phyloP scores from a whole-genome alignment of 2,329 filamentous ascomycete genomes.

The Neoscytalidium dimidiatum region DNA sequence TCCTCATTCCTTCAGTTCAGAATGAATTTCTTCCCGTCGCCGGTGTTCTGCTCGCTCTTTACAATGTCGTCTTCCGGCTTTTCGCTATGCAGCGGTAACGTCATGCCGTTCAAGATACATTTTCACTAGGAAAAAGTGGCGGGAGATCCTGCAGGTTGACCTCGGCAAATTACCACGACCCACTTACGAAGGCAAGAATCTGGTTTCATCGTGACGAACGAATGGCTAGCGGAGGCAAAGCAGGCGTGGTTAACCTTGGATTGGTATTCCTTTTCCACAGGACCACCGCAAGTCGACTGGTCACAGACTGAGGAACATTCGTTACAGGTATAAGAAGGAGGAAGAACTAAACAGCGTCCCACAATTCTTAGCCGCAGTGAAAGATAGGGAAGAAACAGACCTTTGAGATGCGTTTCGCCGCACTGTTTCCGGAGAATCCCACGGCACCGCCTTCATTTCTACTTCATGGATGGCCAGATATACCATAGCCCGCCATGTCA shows the following conservation, averaged over 20 bases:
- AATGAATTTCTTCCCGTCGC: background rate
- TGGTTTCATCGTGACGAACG: slow-evolving; percentile 31
- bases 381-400: slow-evolving; percentile 37
- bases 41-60: background rate
- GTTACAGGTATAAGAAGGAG: background rate
- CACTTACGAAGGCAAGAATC: slow-evolving; percentile 25
- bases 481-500: background rate
- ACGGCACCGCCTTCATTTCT: slow-evolving; percentile 56
- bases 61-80: background rate
- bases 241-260: slow-evolving; percentile 42
- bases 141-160: slow-evolving; percentile 20
- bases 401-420: slow-evolving; percentile 56
- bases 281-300: no score
- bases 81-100: background rate
- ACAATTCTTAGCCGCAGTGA: slow-evolving; percentile 34
- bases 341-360: background rate
- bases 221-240: slow-evolving; percentile 37
- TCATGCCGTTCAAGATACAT: background rate
- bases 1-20: background rate
- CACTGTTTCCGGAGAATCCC: slow-evolving; percentile 54
- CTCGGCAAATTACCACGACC: slow-evolving; percentile 25
- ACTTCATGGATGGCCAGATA: slow-evolving; percentile 58
- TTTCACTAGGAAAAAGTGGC: background rate
- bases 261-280: slow-evolving; percentile 28
- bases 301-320: background rate